Evolutionary conservation across 2,329 filamentous ascomycete species (phyloP), one percentile per base, ranked within the genome.

Genomic region (Penicillium crustosum): DNA sequence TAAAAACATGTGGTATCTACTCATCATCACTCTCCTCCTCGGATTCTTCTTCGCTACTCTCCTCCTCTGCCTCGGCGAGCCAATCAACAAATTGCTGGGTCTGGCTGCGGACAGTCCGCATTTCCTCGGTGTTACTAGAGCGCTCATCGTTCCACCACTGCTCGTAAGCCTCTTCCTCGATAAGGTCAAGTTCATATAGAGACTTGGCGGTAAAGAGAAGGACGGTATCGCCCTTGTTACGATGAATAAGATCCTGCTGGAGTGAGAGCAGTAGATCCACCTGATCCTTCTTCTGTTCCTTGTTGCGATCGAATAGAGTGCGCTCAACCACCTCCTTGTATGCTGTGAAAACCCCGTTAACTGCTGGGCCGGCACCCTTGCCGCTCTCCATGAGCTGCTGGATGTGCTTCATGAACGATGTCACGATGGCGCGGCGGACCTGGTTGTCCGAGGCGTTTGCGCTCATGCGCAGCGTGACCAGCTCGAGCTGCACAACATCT

Each of bases 401-500:
- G 45, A 93, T 89, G 57, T 89, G 88, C 68, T 90, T 91, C 68
- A 91, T 89, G 71, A 97, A 93, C 0, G 93, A 90, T 2, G 88
- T 86, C 2, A 91, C 91, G 25, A 97, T 88, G 17, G 94, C 92
- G 35, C 89, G 88, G 44, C 93, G 90, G 69, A 97, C 90, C 74
- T 94, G 89, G 63, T 88, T 84, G 69, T 96, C 93, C 1, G 91
- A 93, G 2, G 94, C 94, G 69, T 97, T 91, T 68, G 90, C 91
- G 54, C 88, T 89, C 74, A 99, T 90, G 12, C 93, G 89, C n/a
- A 97, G 82, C 47, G 91, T 90, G 80, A 93, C 96, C 61, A 99
- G 89, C 73, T 99, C 94, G 35, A 97, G 84, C 72, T 93, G 91
- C 68, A 96, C 93, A 62, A 96, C 94, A 71, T 95, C 90, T 12